Percentiles rank a stretch among this genome's conserved stretches.
These are phyloP conservation scores for Penicillium crystallinum DNA, from an alignment of 495 filamentous ascomycete genomes.

Conservation along the genomic window DNA sequence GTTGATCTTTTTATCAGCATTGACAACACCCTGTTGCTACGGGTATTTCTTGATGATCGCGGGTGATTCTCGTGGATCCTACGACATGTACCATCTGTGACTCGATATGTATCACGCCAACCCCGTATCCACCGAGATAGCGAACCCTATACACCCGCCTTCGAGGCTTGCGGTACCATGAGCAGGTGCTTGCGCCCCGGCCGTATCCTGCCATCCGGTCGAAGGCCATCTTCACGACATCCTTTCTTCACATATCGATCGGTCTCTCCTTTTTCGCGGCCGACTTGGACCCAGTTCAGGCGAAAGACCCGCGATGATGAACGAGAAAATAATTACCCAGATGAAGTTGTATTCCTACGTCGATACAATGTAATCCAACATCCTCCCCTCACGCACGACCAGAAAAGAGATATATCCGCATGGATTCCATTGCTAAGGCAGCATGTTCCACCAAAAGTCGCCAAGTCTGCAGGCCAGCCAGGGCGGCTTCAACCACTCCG, in stretches of 20 bases:
- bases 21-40: neutral
- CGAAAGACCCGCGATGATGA: neutral
- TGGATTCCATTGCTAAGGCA: constrained; percentile 45
- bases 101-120: constrained; percentile 37
- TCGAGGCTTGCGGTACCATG: constrained; percentile 40
- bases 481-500: constrained; percentile 2
- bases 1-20: neutral
- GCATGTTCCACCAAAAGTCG: constrained; percentile 29
- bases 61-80: neutral
- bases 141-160: constrained; percentile 30
- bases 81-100: constrained; percentile 23
- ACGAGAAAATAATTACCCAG: neutral
- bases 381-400: constrained; percentile 7
- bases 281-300: neutral
- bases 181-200: constrained; percentile 37
- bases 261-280: constrained; percentile 1
- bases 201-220: constrained; percentile 33
- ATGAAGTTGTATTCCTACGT: constrained; percentile 1
- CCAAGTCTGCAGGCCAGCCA: constrained; percentile 8
- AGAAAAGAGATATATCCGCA: constrained; percentile 14
- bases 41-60: neutral
- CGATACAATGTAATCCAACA: constrained; percentile 12
- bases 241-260: constrained; percentile 7
- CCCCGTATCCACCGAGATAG: constrained; percentile 29
- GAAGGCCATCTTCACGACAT: constrained; percentile 16